phyloP scores from a whole-genome alignment of 768 basidiomycete genomes.

The Stropharia rugosoannulata region DNA sequence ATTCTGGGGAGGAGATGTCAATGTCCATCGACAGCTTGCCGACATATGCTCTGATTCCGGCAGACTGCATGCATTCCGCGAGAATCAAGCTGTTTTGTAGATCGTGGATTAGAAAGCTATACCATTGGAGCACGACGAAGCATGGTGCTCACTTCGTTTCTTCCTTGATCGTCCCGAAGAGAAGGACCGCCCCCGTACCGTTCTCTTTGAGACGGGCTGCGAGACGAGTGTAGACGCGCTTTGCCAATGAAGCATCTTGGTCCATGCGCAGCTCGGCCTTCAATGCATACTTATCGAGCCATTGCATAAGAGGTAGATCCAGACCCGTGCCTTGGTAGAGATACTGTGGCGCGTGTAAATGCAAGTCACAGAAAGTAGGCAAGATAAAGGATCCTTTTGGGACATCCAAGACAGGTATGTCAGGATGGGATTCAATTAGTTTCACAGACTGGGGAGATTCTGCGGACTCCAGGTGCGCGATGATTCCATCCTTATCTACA shows the following conservation, averaged over 20 bases:
- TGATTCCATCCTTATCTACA: conserved; percentile 44
- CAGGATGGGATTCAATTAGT: conserved; percentile 21
- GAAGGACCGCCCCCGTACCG: conserved; percentile 74
- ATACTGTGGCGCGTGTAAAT: conserved; percentile 88
- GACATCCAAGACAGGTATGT: conserved; percentile 27
- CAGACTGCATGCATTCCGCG: conserved; percentile 67
- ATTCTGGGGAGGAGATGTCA: conserved; percentile 48
- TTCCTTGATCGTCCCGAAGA: conserved; percentile 83
- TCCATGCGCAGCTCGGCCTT: conserved; percentile 81
- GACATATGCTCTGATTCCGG: conserved; percentile 78
- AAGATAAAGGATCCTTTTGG: conserved; percentile 62
- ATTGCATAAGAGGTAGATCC: conserved; percentile 81
- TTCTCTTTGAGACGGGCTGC: conserved; percentile 63
- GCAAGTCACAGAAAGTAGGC: conserved; percentile 82
- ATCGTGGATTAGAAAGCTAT: neutral
- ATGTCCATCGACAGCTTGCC: conserved; percentile 84
- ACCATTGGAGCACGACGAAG: neutral
- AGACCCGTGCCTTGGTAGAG: conserved; percentile 86
- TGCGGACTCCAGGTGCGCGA: conserved; percentile 46
- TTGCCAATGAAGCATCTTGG: conserved; percentile 54
- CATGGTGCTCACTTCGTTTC: conserved; percentile 66
- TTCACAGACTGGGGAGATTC: conserved; percentile 32
- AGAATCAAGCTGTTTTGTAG: conserved; percentile 63
- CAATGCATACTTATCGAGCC: conserved; percentile 82
- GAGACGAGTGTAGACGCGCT: conserved; percentile 64